Evolutionary conservation across 164 flowering plant species (phyloP).

Genomic region (Houttuynia cordata): DNA sequence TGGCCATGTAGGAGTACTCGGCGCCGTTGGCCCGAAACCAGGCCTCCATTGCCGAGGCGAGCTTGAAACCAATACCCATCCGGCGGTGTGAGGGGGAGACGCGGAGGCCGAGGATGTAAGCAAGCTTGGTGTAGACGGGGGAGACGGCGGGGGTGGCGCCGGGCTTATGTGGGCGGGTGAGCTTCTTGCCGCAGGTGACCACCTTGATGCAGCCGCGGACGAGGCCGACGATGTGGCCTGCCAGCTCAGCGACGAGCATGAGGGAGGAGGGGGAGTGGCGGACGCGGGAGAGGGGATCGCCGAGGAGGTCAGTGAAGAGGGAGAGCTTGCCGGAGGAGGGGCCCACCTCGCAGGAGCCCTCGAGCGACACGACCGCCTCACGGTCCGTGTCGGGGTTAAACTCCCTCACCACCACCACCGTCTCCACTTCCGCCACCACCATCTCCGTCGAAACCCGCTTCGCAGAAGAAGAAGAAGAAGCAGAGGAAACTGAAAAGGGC

Average conservation of each 20-base stretch:
- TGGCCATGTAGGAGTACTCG: constrained; percentile 88
- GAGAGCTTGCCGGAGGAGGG: constrained; percentile 48
- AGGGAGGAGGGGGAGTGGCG: constrained; percentile 80
- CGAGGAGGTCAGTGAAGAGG: constrained; percentile 75
- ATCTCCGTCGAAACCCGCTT: neutral
- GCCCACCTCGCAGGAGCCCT: constrained; percentile 74
- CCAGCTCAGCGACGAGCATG: constrained; percentile 66
- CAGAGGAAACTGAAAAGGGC: too few species aligned
- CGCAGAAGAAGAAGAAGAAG: too few species aligned
- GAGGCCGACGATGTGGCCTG: constrained; percentile 61
- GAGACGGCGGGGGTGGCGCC: constrained; percentile 3
- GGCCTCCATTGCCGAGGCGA: constrained; percentile 49
- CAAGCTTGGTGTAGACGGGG: constrained; percentile 76
- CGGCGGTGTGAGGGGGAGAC: constrained; percentile 90
- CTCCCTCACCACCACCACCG: constrained; percentile 46
- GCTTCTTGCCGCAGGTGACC: constrained; percentile 72
- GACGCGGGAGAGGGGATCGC: constrained; percentile 88
- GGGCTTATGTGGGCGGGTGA: constrained; percentile 23
- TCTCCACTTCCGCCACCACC: neutral
- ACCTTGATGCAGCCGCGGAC: constrained; percentile 89
- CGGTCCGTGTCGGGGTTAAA: constrained; percentile 45
- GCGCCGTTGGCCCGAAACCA: constrained; percentile 82
- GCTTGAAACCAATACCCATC: constrained; percentile 68
- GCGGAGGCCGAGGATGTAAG: constrained; percentile 89
- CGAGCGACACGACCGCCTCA: constrained; percentile 49